These are phyloP conservation scores for Lablab purpureus DNA, from an alignment of 306 rosid species.

Conservation along the genomic window DNA sequence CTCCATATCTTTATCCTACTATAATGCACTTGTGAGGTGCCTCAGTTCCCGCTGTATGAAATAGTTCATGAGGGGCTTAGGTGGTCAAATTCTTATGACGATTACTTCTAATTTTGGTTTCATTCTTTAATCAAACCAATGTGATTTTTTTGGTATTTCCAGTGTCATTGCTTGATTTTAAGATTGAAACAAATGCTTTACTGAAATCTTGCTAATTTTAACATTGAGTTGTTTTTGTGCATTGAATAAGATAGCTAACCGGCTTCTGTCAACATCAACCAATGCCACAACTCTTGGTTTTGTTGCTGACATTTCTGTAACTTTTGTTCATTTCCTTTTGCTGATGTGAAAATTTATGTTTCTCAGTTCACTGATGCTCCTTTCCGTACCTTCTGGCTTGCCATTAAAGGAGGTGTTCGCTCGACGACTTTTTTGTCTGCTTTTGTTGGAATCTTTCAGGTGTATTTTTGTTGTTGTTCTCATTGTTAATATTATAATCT, in stretches of 20 bases:
- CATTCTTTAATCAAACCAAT: background rate
- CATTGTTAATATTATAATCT: background rate
- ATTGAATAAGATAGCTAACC: slow-evolving; percentile 12
- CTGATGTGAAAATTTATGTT: slow-evolving; percentile 40
- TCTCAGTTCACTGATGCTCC: slow-evolving; percentile 85
- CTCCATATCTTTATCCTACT: slow-evolving; percentile 13
- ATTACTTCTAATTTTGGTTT: slow-evolving; percentile 5
- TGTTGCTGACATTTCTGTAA: background rate
- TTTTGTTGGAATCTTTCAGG: slow-evolving; percentile 96
- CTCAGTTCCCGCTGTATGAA: slow-evolving; percentile 8
- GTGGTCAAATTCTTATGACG: slow-evolving; percentile 4
- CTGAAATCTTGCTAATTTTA: background rate
- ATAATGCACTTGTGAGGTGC: background rate
- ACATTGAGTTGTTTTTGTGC: slow-evolving; percentile 26
- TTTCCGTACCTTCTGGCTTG: slow-evolving; percentile 79
- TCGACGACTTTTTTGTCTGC: slow-evolving; percentile 94
- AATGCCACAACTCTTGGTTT: slow-evolving; percentile 11
- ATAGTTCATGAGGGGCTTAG: background rate
- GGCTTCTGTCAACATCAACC: slow-evolving; percentile 6
- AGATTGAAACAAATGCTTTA: background rate
- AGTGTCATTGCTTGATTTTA: slow-evolving; percentile 18
- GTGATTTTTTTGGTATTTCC: slow-evolving; percentile 1
- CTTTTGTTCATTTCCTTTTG: slow-evolving; percentile 33
- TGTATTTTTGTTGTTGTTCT: slow-evolving; percentile 40
- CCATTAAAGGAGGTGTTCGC: slow-evolving; percentile 80